Evolutionary conservation across 331 rosid species (phyloP), one percentile per base, ranked within the genome.

Genomic region (Quercus phellos): DNA sequence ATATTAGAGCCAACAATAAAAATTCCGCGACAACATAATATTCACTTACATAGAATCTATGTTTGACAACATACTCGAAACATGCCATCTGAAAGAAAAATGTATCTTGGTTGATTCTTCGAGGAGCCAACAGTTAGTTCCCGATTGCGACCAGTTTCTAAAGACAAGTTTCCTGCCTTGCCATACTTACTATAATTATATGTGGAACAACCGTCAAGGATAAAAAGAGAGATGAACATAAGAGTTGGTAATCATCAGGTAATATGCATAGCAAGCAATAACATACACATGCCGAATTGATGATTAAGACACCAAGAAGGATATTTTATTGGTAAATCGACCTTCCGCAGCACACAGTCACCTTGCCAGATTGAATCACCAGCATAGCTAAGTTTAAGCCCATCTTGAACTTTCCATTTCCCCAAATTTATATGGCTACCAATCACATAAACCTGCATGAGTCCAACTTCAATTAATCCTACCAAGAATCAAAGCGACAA

Each of bases 321-420:
- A 94, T 94, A 94, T 94, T 70, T 85, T 72, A 94, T 75, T 11
- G 98, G 97, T 79, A 91, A 87, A 64, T 94, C 94, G 4, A 85
- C 79, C 86, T 78, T 87, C 7, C 69, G 91, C 27, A 92, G 72
- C 80, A 92, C 83, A 78, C 88, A 87, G 72, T 90, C 98, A 72
- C 89, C 97, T 83, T 88, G 91, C 98, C 99, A 94, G 80, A 89
- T 84, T 54, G 85, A 88, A 78, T 91, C 93, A 74, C 98, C 94
- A 27, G 84, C 81, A 84, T 88, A 90, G 80, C 84, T 87, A 69
- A 94, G 99, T 85, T 90, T 90, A 75, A 94, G 82, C 54, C 90
- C 97, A 86, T 80, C 74, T 54, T 87, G 86, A 70, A 77, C 83
- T 79, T 91, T 91, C 98, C 98, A 94, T 51, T 82, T 85, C 30